These are phyloP conservation scores for Fusarium setosum DNA, from an alignment of 2,329 filamentous ascomycete species.

Conservation along the genomic window DNA sequence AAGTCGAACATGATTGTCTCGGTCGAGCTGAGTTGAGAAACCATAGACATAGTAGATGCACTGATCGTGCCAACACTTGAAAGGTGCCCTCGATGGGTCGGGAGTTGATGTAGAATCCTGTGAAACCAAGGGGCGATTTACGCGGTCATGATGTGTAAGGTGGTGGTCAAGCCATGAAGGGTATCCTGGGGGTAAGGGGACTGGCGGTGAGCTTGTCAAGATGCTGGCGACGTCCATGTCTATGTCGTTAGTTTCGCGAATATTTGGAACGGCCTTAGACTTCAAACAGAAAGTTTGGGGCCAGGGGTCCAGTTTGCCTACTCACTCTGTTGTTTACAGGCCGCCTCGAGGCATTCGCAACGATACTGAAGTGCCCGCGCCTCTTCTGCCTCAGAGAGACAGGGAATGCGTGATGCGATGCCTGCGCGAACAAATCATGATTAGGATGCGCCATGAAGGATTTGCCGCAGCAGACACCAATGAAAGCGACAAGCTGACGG, in stretches of 20 bases:
- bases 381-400: conserved; percentile 67
- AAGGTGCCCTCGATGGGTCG: conserved; percentile 43
- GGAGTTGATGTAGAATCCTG: conserved; percentile 24
- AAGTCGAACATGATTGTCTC: conserved; percentile 62
- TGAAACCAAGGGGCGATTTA: conserved; percentile 51
- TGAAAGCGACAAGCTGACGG: conserved; percentile 18
- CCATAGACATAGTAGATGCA: conserved; percentile 71
- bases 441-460: conserved; percentile 27
- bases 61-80: conserved; percentile 66
- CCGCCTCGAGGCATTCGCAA: conserved; percentile 68
- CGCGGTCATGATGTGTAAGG: conserved; percentile 59
- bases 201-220: conserved; percentile 42
- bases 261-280: not conserved
- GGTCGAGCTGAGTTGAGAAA: conserved; percentile 61
- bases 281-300: not conserved
- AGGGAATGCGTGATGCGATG: conserved; percentile 49
- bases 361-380: conserved; percentile 67
- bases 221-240: conserved; percentile 47
- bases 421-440: conserved; percentile 33
- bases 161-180: conserved; percentile 65
- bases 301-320: not conserved
- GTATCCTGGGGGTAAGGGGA: conserved; percentile 59
- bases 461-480: conserved; percentile 8
- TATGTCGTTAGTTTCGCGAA: conserved; percentile 36
- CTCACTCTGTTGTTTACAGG: conserved; percentile 55